Evolutionary conservation across 179 eudicot genomes (phyloP), one percentile per base, ranked within the genome.

Genomic region (Amaranthus tricolor): DNA sequence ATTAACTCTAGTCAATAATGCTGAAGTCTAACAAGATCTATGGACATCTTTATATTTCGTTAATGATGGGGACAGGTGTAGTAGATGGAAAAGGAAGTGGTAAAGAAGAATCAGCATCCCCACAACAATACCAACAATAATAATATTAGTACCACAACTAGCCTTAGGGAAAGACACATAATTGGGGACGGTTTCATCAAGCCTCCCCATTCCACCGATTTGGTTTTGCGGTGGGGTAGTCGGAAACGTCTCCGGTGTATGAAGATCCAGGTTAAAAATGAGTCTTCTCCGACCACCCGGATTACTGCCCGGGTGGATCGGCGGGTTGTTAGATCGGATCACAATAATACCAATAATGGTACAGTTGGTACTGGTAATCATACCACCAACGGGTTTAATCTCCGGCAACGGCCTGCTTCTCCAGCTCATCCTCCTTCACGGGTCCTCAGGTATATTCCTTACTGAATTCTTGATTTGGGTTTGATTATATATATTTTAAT

Each of bases 161-260:
- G 70, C 54, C 76, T 61, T 16, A 68, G 85, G 51, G 86, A 83
- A 60, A 81, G 78, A 76, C 69, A 83, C n/a, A 66, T 80, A 9
- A 62, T 71, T 47, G 85, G 82, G 31, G 83, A 83, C 9, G 50
- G 75, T 17, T 68, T 79, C 78, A 77, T 72, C 69, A 63, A 17
- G 66, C 78, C 58, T 31, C 68, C 75, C 55, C 96, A 81, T 48
- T 81, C 97, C 51, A 77, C 96, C 0, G 91, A 93, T 62, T 89
- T 91, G 24, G 88, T 83, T 45, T 75, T 93, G 79, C 91, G 87
- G 89, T 93, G 98, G 98, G 98, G 98, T 0, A 93, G 82, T 63
- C 81, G 97, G 68, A 93, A 93, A 67, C 84, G 98, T 68, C 85
- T 89, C 53, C 83, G 98, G 75, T 91, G 95, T 80, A 89, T 89